Base-by-base conservation (phyloP, 2,329 filamentous ascomycete genomes). In the Dactylonectria macrodidyma region DNA sequence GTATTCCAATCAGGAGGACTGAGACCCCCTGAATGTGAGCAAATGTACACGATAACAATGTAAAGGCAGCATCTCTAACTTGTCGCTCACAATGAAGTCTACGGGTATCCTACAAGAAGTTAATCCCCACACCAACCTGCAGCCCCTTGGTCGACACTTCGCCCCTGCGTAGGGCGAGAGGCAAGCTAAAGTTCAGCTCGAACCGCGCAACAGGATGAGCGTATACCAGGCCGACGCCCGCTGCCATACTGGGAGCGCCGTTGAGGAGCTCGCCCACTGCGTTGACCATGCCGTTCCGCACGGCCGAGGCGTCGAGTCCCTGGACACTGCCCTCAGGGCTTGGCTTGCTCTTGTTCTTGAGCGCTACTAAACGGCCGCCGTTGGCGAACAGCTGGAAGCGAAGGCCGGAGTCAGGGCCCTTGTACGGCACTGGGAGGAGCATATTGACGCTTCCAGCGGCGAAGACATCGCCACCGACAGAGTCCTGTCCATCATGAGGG, bases 61-160 rank as follows among this genome's bases (percentile, higher is more conserved):
- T 38, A 59, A 64, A 65, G 60, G 36, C 55, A 59, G 62, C 65
- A 69, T 70, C 65, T 75, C 52, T 61, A 64, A 58, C 36, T 61
- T 52, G 22, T 48, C 50, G 54, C 24, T 24, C 41, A 46, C 57
- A 48, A 46, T 51, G 34, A 3, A 34, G 22, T 56, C 41, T 51
- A 60, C 48, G 58, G 51, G 57, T 60, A n/a, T 64, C 22, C 64
- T 92, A 98, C 87, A 98, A 83, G 80, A 99, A 98, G 83, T 93
- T 97, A 78, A 99, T 95, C 57, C 96, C 96, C 47, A 99, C 94
- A n/a, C 96, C 96, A 76, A 99, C 91, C 80, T 96, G 95, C 71
- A 99, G 79, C 1, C 96, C 96, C 84, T 99, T 99, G 62, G 95
- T 90, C 16, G 90, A 92, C 75, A 96, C 92, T 82, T 99, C 96